Conservation (phyloP, 2,329 filamentous ascomycete genomes). For the Trematosphaeria pertusa region DNA sequence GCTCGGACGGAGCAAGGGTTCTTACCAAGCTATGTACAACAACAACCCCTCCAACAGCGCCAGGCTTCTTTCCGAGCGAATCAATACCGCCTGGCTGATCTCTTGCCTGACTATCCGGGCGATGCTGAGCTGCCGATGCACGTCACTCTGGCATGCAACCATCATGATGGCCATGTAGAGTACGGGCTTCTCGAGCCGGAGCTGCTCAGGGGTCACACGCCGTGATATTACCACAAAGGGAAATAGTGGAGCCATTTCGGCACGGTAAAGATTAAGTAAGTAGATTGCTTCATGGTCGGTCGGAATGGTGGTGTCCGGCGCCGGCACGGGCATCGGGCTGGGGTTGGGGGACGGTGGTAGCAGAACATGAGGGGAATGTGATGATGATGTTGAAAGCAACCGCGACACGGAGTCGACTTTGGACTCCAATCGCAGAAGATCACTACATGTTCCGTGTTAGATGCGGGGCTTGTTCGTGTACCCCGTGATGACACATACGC, state of each 20-base stretch:
- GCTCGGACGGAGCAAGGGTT: no score
- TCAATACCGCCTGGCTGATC: conserved; percentile 6
- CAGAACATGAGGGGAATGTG: no score
- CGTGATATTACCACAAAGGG: conserved; percentile 11
- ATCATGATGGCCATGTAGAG: conserved; percentile 13
- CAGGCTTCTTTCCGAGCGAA: conserved; percentile 8
- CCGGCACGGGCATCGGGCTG: background rate
- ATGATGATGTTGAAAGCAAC: no score
- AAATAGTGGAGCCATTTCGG: conserved; percentile 12
- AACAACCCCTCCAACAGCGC: conserved; percentile 10
- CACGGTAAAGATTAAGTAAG: conserved; percentile 4
- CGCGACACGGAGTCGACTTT: conserved; percentile 13
- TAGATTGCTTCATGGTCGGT: conserved; percentile 1
- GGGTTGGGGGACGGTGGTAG: no score
- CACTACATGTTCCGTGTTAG: background rate
- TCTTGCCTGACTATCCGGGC: conserved; percentile 9
- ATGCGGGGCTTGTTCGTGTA: no score
- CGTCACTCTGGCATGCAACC: conserved; percentile 10
- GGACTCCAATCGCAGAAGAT: conserved; percentile 9
- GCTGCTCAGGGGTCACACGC: background rate
- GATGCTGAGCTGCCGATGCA: conserved; percentile 3
- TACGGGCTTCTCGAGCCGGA: conserved; percentile 8
- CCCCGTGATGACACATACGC: no score
- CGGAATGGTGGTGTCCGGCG: background rate
- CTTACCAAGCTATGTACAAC: conserved; percentile 14